Conservation (phyloP, 371 early-diverging fungal genomes). For the Mortierella sp. region DNA sequence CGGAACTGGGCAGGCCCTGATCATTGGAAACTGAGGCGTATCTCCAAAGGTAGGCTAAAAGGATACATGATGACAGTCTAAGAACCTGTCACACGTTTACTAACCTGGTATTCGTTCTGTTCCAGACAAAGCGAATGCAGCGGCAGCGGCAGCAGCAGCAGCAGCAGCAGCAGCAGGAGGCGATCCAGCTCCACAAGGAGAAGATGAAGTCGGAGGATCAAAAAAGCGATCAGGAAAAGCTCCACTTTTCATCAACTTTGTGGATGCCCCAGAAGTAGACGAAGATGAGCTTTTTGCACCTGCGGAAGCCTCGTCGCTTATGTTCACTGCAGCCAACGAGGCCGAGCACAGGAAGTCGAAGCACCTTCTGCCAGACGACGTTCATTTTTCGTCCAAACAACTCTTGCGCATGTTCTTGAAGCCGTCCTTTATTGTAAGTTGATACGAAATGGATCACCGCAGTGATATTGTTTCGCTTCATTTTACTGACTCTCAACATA, state of each 20-base stretch:
- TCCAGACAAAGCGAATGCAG: too few relatives aligned
- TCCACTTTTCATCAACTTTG: conserved; percentile 68
- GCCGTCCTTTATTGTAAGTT: conserved; percentile 73
- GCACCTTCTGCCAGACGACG: conserved; percentile 86
- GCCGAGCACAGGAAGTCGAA: conserved; percentile 53
- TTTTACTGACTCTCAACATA: too few relatives aligned
- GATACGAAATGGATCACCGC: too few relatives aligned
- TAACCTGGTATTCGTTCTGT: too few relatives aligned
- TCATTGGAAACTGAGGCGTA: conserved; percentile 85
- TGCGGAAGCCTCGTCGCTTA: conserved; percentile 62
- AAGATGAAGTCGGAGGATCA: conserved; percentile 40
- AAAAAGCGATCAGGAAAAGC: conserved; percentile 49
- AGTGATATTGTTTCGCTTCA: background rate
- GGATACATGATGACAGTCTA: too few relatives aligned
- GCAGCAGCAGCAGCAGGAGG: conserved; percentile 13
- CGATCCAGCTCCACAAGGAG: conserved; percentile 15
- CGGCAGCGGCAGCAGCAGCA: too few relatives aligned
- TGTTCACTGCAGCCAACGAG: conserved; percentile 60
- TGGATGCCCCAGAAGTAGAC: conserved; percentile 61
- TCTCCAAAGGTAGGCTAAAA: conserved; percentile 59
- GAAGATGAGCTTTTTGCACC: conserved; percentile 78
- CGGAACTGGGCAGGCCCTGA: conserved; percentile 96
- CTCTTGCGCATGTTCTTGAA: conserved; percentile 85
- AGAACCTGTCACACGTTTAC: too few relatives aligned
- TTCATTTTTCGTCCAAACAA: conserved; percentile 86